Conservation (phyloP, 306 rosid species). For the peach (Prunus persica) region Prunus_persica_NCBIv2 NC_034009.1:11147001-11147500, state of each 20-base stretch:
- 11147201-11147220: constrained; percentile 4
- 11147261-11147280: not conserved
- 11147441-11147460: constrained; percentile 33
- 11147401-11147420: not conserved
- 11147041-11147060: not conserved
- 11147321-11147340: not conserved
- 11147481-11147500: constrained; percentile 94
- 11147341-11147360: constrained; percentile 3
- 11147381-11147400: not conserved
- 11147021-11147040: not conserved
- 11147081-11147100: not conserved
- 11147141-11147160: not conserved
- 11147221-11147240: not conserved
- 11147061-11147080: not conserved
- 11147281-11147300: not conserved
- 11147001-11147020: too few species aligned
- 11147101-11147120: not conserved
- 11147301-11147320: constrained; percentile 2
- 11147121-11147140: not conserved
- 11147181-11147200: constrained; percentile 1
- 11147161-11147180: not conserved
- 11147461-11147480: constrained; percentile 73
- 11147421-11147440: not conserved
- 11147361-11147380: constrained; percentile 1
- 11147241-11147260: not conserved